Evolutionary conservation across 306 rosid species (phyloP).

Genomic region (Spatholobus suberectus): DNA sequence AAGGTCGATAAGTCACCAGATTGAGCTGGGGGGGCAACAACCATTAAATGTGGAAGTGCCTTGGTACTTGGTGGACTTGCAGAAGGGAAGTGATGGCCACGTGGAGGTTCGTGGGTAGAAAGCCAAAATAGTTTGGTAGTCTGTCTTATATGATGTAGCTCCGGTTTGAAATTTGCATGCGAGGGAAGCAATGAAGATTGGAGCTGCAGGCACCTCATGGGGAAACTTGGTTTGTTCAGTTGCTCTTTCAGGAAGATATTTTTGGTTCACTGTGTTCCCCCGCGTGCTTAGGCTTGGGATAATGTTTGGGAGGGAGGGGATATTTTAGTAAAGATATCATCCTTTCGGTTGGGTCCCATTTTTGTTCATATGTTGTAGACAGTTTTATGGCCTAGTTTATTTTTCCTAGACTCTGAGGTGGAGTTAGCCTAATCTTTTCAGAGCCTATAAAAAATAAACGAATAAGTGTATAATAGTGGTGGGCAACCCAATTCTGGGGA

Average conservation of each 20-base stretch:
- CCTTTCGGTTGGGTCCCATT: neutral
- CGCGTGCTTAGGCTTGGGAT: neutral
- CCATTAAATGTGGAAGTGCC: slow-evolving; percentile 51
- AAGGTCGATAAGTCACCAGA: slow-evolving; percentile 52
- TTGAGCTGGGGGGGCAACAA: slow-evolving; percentile 43
- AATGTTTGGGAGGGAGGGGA: slow-evolving; percentile 18
- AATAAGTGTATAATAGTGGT: too few species aligned
- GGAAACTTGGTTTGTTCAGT: slow-evolving; percentile 31
- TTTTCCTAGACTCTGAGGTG: neutral
- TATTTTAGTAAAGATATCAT: neutral
- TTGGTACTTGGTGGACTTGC: slow-evolving; percentile 36
- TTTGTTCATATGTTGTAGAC: too few species aligned
- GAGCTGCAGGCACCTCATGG: slow-evolving; percentile 54
- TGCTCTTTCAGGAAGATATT: slow-evolving; percentile 1
- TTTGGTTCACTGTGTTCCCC: neutral
- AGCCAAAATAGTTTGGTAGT: slow-evolving; percentile 38
- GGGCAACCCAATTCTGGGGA: too few species aligned
- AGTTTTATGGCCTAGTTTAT: too few species aligned
- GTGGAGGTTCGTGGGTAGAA: slow-evolving; percentile 27
- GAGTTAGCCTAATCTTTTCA: too few species aligned
- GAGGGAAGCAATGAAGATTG: slow-evolving; percentile 45
- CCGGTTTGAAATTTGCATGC: slow-evolving; percentile 35
- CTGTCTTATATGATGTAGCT: slow-evolving; percentile 22
- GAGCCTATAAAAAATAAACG: too few species aligned
- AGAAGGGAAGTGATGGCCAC: slow-evolving; percentile 28